Evolutionary conservation across 2,329 filamentous ascomycete species (phyloP), one percentile per base, ranked within the genome.

Genomic region (Waltergamsia citrina): DNA sequence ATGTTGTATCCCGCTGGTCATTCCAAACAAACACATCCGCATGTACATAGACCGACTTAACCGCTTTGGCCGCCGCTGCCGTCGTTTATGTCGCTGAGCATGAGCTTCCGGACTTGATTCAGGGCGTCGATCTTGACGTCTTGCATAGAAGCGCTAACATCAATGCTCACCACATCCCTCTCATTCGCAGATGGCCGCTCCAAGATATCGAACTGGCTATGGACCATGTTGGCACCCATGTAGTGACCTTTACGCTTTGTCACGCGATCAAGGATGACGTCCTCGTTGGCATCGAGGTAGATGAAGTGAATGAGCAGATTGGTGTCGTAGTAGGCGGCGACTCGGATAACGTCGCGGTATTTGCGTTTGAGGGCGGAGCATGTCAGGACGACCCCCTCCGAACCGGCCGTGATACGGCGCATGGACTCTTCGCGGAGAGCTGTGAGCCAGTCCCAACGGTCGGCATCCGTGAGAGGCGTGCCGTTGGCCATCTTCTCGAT

Each of bases 391-490:
- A 95, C 92, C 32, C 86, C 81, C 20, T 71, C 62, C 14, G 73
- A 68, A 24, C 78, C 76, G 32, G 57, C 59, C 36, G 65, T 61
- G 39, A 82, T 64, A 33, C 64, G 64, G 34, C 60, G 59, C 36
- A 78, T 65, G 6, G 77, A 74, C 49, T 78, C 80, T 43, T 85
- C 74, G 42, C 85, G 82, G 11, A 92, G 70, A 10, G 69, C 68
- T 30, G 81, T 85, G 42, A 98, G 78, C 92, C 92, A 98, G 64
- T 95, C 90, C 92, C 92, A 96, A 43, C 92, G 82, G 61, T 98
- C 92, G 39, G 79, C 81, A 53, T 98, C 92, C 36, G 84, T 94
- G 23, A 98, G 70, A 3, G 92, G 87, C 37, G 78, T 79, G 45
- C 85, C 85, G 45, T 70, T 71, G 51, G 74, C 70, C 92, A 98